These are phyloP conservation scores for Populus hybrid DNA, from an alignment of 441 rosid genomes.

Conservation along the genomic window DNA sequence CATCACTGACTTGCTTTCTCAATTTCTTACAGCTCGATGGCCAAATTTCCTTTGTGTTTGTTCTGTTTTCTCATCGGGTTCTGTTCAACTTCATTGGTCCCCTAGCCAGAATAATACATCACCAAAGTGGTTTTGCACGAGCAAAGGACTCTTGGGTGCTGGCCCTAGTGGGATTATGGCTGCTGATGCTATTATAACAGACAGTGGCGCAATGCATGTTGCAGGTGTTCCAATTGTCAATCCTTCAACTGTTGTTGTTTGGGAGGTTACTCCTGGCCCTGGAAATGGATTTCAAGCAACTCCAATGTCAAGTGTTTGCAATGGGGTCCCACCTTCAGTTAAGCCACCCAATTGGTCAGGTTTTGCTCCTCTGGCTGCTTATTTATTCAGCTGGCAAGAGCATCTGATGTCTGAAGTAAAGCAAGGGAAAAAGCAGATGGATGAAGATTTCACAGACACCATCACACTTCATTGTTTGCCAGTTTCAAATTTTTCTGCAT, in stretches of 20 bases:
- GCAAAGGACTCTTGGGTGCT: constrained; percentile 98
- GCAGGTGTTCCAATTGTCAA: constrained; percentile 99
- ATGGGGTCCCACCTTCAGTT: too few species aligned
- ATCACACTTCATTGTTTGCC: constrained; percentile 93
- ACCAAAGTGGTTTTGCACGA: constrained; percentile 88
- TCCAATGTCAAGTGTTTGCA: too few species aligned
- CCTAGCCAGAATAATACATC: constrained; percentile 65
- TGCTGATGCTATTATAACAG: constrained; percentile 98
- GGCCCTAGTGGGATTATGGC: constrained; percentile 99
- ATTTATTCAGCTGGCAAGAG: too few species aligned
- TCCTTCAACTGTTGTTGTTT: constrained; percentile 98
- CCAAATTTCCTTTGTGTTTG: constrained; percentile 48
- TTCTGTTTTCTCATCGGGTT: constrained; percentile 87
- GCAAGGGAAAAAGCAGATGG: constrained; percentile 66
- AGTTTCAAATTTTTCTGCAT: constrained; percentile 97
- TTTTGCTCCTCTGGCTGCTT: too few species aligned
- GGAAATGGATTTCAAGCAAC: too few species aligned
- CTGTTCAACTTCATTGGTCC: constrained; percentile 98
- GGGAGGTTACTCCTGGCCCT: constrained; percentile 77
- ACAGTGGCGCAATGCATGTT: constrained; percentile 97
- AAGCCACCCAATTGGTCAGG: too few species aligned
- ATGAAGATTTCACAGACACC: constrained; percentile 64
- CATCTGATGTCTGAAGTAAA: constrained; percentile 79
- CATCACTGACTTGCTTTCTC: constrained; percentile 13
- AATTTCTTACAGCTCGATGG: constrained; percentile 85